A percentile compares a stretch with the other conserved stretches of the same genome.
phyloP scores from a whole-genome alignment of 78 protist genomes.

The Paulinella micropora region DNA sequence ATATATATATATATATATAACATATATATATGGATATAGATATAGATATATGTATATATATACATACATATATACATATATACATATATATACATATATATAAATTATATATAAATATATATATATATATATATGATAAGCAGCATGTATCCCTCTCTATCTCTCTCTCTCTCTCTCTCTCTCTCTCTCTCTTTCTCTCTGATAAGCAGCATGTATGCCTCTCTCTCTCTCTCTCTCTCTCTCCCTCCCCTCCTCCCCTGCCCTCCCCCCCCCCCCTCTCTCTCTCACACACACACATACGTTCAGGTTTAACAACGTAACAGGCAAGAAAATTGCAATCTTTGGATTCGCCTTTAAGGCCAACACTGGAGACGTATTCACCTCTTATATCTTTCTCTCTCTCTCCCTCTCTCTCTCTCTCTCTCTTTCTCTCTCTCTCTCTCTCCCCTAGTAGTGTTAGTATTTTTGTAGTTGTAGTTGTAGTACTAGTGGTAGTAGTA shows the following conservation, averaged over 20 bases:
- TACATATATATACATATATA: no score
- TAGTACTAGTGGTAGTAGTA: no score
- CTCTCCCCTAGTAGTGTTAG: not conserved
- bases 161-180: not conserved
- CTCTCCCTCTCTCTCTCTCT: not conserved
- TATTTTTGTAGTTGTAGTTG: no score
- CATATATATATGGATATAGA: no score
- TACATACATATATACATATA: no score
- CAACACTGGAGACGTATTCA: conserved; percentile 59
- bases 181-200: not conserved
- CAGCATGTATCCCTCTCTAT: no score
- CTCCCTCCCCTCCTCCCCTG: not conserved
- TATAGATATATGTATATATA: no score
- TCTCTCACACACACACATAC: conserved; percentile 4
- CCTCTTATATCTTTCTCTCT: no score
- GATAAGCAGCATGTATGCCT: no score
- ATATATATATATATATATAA: not conserved
- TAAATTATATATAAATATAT: no score
- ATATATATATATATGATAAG: no score
- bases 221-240: not conserved
- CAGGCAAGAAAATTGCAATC: conserved; percentile 60
- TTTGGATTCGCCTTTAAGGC: conserved; percentile 85
- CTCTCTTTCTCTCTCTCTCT: not conserved
- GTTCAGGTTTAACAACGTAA: conserved; percentile 67
- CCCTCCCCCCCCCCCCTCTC: not conserved